These are phyloP conservation scores for Candida endomychidarum DNA, from an alignment of 805 yeast genomes.

Conservation along the genomic window DNA sequence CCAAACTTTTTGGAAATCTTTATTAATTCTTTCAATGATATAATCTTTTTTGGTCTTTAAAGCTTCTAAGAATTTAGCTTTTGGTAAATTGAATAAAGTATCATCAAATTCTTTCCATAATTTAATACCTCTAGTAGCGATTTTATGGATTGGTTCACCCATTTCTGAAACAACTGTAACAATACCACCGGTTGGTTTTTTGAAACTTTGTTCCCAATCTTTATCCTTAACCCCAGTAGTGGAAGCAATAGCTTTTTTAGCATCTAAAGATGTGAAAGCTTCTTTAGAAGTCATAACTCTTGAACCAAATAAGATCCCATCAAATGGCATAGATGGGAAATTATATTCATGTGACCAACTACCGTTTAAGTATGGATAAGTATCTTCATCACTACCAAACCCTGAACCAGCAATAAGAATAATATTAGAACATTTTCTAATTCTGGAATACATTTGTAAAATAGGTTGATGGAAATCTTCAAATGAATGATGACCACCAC, in stretches of 20 bases:
- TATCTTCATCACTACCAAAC: constrained; percentile 94
- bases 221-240: constrained; percentile 88
- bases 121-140: constrained; percentile 96
- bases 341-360: constrained; percentile 85
- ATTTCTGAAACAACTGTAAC: constrained; percentile 95
- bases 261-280: constrained; percentile 90
- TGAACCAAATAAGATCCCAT: constrained; percentile 94
- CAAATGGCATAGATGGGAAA: constrained; percentile 99
- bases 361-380: constrained; percentile 97
- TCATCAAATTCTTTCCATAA: constrained; percentile 98
- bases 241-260: constrained; percentile 86
- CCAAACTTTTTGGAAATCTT: constrained; percentile 98
- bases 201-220: constrained; percentile 93
- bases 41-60: constrained; percentile 80
- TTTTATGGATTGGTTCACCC: constrained; percentile 99
- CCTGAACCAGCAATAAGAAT: constrained; percentile 97
- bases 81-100: constrained; percentile 87
- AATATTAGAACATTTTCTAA: constrained; percentile 88
- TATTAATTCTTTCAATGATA: constrained; percentile 81
- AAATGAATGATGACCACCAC: constrained; percentile 99
- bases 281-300: constrained; percentile 98
- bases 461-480: constrained; percentile 99
- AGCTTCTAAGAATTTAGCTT: constrained; percentile 80
- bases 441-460: constrained; percentile 90
- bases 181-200: constrained; percentile 95